Evolutionary conservation across 2,329 filamentous ascomycete species (phyloP), one percentile per base, ranked within the genome.

Genomic region (Nakataea oryzae): DNA sequence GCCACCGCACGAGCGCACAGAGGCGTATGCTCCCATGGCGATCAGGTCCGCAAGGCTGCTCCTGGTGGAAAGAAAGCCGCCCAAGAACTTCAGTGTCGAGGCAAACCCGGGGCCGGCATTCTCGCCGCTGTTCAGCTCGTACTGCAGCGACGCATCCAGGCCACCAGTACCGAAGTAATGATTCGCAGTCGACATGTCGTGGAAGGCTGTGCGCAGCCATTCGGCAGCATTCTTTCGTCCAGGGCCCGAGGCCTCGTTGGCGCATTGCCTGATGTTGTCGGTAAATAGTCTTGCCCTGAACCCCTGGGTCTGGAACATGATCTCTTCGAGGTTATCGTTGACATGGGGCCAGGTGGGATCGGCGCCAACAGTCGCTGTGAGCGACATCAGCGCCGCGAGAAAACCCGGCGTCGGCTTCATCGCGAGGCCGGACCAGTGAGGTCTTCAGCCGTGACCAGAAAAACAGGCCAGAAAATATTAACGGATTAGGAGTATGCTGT

Each of bases 241-340:
- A 2, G 78, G 74, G 0, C 80, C 81, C 0, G 78, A 77, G 26
- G 78, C 77, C 63, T 82, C 77, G 64, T 76, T 81, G 56, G 75
- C 75, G 72, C 84, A 87, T 7, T 84, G 84, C 41, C 77, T 82
- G 62, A 87, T 79, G 17, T 78, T 78, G 60, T 79, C 78, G 57
- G 82, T 78, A 69, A 87, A 86, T 54, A 80, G 77, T 64, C 83
- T 77, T 34, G 79, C 76, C 57, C 77, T 75, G 67, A 84, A 82
- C 3, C 82, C 83, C 41, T 76, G 74, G 61, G 81, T 79, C 66
- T 86, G 81, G 68, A 80, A 85, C 76, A 87, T 82, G 65, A 86
- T 81, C 70, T 86, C 84, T 71, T 87, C 85, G 63, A 87, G 73
- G 69, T 87, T 84, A 67, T 87, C 85, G 24, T 78, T 78, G 14